Evolutionary conservation across 441 rosid genomes (phyloP).

Genomic region (Adansonia rubrostipa): DNA sequence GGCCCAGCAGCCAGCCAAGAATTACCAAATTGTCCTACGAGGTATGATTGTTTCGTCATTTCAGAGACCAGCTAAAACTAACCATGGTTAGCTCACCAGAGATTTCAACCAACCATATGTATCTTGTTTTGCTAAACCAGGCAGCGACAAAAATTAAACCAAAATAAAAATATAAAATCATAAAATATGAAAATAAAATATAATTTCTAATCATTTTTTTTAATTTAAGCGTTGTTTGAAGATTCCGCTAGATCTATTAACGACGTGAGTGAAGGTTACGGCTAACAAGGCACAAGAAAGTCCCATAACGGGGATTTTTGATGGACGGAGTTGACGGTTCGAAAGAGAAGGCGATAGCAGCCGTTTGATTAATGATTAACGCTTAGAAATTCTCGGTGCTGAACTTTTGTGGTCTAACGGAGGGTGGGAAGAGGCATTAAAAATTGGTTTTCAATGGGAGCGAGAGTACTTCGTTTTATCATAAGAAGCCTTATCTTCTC

Average conservation of each 20-base stretch:
- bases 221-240: constrained; percentile 21
- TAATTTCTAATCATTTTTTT: background rate
- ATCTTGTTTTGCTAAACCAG: background rate
- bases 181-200: constrained; percentile 1
- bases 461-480: constrained; percentile 37
- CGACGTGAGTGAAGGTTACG: constrained; percentile 30
- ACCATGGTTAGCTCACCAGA: background rate
- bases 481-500: constrained; percentile 23
- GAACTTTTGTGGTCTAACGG: constrained; percentile 28
- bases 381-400: constrained; percentile 29
- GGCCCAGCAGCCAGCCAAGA: background rate
- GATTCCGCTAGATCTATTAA: constrained; percentile 38
- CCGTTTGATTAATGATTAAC: constrained; percentile 38
- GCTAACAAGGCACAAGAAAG: constrained; percentile 10
- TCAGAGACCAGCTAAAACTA: background rate
- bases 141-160: too few relatives aligned
- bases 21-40: background rate
- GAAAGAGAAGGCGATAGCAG: constrained; percentile 18
- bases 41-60: background rate
- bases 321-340: constrained; percentile 37
- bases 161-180: background rate
- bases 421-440: constrained; percentile 34
- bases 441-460: constrained; percentile 32
- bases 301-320: constrained; percentile 28
- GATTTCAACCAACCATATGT: background rate